phyloP scores from a whole-genome alignment of 2,329 filamentous ascomycete species.

The Tolypocladium ovalisporum region DNA sequence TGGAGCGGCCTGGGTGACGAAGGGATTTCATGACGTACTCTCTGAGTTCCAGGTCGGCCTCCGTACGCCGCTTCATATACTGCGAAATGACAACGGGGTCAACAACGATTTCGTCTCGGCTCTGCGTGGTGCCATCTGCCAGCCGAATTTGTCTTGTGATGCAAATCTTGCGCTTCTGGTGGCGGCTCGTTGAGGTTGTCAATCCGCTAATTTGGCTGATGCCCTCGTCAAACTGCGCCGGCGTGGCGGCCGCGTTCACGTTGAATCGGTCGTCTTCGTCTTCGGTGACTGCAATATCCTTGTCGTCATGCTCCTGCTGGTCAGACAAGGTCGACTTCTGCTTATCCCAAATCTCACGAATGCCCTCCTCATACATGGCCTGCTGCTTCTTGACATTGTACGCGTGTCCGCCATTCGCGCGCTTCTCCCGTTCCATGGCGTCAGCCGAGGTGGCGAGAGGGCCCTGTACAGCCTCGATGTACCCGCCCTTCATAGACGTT shows the following conservation, averaged over 20 bases:
- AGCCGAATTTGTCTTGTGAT: constrained; percentile 56
- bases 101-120: constrained; percentile 57
- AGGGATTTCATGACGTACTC: constrained; percentile 43
- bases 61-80: constrained; percentile 70
- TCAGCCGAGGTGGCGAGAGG: constrained; percentile 62
- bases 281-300: constrained; percentile 45
- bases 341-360: constrained; percentile 83
- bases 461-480: constrained; percentile 66
- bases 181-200: constrained; percentile 53
- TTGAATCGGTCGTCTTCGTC: constrained; percentile 62
- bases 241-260: constrained; percentile 57
- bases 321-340: constrained; percentile 73
- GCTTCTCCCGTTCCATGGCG: constrained; percentile 76
- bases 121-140: constrained; percentile 40
- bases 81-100: constrained; percentile 82
- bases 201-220: constrained; percentile 67
- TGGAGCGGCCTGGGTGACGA: constrained; percentile 1
- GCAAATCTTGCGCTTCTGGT: constrained; percentile 53
- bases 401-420: constrained; percentile 84
- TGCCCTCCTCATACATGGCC: constrained; percentile 81
- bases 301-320: constrained; percentile 53
- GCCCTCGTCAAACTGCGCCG: constrained; percentile 63
- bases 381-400: constrained; percentile 97
- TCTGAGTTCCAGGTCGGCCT: constrained; percentile 59
- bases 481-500: constrained; percentile 97